Evolutionary conservation across 1,139 yeast species (phyloP).

Genomic region (Yamadazyma songkhlaensis): DNA sequence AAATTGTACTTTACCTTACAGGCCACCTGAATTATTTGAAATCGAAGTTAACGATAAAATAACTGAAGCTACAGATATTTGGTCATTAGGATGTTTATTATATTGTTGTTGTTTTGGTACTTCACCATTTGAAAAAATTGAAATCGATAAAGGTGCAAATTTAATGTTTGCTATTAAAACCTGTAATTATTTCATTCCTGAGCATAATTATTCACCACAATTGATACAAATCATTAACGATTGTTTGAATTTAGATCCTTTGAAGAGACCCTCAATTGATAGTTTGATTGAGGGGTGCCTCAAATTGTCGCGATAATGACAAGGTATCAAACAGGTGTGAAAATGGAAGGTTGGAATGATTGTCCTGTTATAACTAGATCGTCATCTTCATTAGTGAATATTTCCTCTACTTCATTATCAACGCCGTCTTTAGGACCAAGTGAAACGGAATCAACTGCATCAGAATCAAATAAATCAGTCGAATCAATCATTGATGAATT

Average conservation of each 20-base stretch:
- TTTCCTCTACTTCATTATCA: no score
- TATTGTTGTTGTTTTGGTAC: slow-evolving; percentile 74
- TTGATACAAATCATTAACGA: slow-evolving; percentile 52
- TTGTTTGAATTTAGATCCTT: slow-evolving; percentile 63
- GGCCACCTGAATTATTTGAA: slow-evolving; percentile 88
- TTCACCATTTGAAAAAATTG: slow-evolving; percentile 87
- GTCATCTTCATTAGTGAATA: no score
- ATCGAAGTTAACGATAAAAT: slow-evolving; percentile 62
- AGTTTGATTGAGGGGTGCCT: slow-evolving; percentile 51
- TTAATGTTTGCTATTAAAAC: slow-evolving; percentile 71
- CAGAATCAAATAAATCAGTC: no score
- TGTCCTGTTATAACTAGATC: slow-evolving; percentile 19
- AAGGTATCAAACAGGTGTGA: slow-evolving; percentile 38
- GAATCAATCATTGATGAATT: slow-evolving; percentile 13
- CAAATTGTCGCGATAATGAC: slow-evolving; percentile 33
- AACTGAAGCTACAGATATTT: slow-evolving; percentile 76
- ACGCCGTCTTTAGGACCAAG: no score
- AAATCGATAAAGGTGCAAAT: slow-evolving; percentile 78
- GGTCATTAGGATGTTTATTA: slow-evolving; percentile 87
- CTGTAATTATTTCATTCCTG: slow-evolving; percentile 69
- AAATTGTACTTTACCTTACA: slow-evolving; percentile 81
- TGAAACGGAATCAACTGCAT: no score
- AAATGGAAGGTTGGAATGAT: slow-evolving; percentile 49
- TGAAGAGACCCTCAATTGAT: slow-evolving; percentile 60
- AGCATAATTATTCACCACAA: slow-evolving; percentile 47